Evolutionary conservation across 1,284 basidiomycete species (phyloP).

Genomic region (Cystobasidium pallidum): DNA sequence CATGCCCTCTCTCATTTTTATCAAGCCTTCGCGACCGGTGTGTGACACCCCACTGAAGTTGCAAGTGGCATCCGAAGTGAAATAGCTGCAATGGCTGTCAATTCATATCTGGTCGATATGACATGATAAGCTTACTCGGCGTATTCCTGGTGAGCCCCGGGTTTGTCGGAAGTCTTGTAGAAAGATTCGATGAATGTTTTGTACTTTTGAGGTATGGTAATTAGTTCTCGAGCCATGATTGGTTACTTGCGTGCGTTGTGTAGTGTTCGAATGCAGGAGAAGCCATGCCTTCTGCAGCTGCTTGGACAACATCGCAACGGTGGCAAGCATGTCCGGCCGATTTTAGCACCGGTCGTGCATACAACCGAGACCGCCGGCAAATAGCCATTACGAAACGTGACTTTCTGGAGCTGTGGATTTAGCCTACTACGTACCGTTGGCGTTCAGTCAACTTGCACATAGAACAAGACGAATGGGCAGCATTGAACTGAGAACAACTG

Average conservation of each 20-base stretch:
- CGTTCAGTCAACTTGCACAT: too few species aligned
- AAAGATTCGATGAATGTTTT: background rate
- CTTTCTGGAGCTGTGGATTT: too few species aligned
- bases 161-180: slow-evolving; percentile 23
- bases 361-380: too few species aligned
- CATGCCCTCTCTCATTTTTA: slow-evolving; percentile 36
- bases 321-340: too few species aligned
- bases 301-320: too few species aligned
- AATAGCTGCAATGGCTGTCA: background rate
- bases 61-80: slow-evolving; percentile 14
- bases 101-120: background rate
- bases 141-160: slow-evolving; percentile 6
- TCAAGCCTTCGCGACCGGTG: slow-evolving; percentile 11
- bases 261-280: background rate
- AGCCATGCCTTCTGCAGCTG: background rate
- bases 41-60: slow-evolving; percentile 32
- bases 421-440: too few species aligned
- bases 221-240: slow-evolving; percentile 7
- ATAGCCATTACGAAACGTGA: too few species aligned
- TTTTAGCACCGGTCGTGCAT: too few species aligned
- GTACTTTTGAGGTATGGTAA: slow-evolving; percentile 17
- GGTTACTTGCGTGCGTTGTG: background rate
- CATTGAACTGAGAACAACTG: slow-evolving; percentile 1
- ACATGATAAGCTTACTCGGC: background rate
- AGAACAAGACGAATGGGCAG: background rate